Percentiles rank a stretch among this genome's conserved stretches.
Conservation (phyloP, 345 rosid genomes). For the Iberis pinnata region DNA sequence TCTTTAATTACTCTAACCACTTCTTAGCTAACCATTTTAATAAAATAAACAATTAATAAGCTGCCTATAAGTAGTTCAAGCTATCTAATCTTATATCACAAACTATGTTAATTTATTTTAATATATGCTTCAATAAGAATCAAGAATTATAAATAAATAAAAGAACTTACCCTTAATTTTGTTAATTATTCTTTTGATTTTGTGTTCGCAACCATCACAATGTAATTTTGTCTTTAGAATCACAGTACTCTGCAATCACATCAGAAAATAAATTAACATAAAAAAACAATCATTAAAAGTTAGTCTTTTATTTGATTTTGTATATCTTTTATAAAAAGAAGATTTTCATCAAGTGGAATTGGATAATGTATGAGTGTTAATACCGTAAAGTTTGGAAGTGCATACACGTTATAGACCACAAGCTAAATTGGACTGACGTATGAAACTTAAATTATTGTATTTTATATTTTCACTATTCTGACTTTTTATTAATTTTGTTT, state of each 20-base stretch:
- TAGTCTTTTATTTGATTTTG: too few species aligned
- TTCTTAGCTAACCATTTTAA: constrained; percentile 15
- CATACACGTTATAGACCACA: constrained; percentile 31
- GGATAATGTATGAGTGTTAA: constrained; percentile 22
- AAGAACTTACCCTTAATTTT: constrained; percentile 39
- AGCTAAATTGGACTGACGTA: constrained; percentile 21
- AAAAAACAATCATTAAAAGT: not conserved
- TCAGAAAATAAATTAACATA: constrained; percentile 3
- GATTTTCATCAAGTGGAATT: not conserved
- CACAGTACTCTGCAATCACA: constrained; percentile 43
- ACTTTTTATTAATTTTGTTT: not conserved
- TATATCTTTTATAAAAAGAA: not conserved
- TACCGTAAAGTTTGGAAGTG: constrained; percentile 26
- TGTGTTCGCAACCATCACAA: constrained; percentile 62
- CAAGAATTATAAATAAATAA: too few species aligned
- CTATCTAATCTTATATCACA: constrained; percentile 22
- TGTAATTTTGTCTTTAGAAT: constrained; percentile 55
- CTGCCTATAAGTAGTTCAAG: constrained; percentile 15
- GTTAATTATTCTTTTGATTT: constrained; percentile 41
- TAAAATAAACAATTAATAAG: constrained; percentile 19
- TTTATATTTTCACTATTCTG: constrained; percentile 3
- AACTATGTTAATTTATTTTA: constrained; percentile 8
- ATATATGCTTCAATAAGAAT: too few species aligned
- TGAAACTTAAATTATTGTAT: not conserved
- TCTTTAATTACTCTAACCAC: constrained; percentile 23